Evolutionary conservation across 441 rosid species (phyloP).

Genomic region (Capsella rubella): DNA sequence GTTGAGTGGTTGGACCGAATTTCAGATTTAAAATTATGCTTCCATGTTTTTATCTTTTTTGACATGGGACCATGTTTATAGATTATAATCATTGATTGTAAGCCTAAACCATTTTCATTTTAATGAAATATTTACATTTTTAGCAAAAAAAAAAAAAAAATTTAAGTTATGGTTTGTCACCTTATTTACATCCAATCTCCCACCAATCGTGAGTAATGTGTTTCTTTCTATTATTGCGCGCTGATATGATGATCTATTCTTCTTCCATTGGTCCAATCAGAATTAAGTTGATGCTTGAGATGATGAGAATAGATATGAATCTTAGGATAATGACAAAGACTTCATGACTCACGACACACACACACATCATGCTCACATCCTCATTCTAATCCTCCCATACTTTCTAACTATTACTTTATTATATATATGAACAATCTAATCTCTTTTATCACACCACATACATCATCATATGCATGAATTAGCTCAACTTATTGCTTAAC

Average conservation of each 20-base stretch:
- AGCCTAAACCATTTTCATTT: too few species aligned
- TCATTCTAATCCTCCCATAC: slow-evolving; percentile 25
- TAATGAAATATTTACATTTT: too few species aligned
- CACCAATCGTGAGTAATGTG: slow-evolving; percentile 10
- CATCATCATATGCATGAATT: slow-evolving; percentile 36
- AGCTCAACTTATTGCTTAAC: not conserved
- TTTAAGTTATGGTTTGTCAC: slow-evolving; percentile 11
- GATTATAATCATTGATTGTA: too few species aligned
- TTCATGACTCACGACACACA: slow-evolving; percentile 28
- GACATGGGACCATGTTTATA: too few species aligned
- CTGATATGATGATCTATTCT: slow-evolving; percentile 5
- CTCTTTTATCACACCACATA: not conserved
- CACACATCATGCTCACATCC: slow-evolving; percentile 36
- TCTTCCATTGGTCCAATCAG: slow-evolving; percentile 31
- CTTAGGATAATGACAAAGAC: slow-evolving; percentile 39
- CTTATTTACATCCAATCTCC: not conserved
- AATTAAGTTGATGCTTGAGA: slow-evolving; percentile 3
- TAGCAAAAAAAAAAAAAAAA: too few species aligned
- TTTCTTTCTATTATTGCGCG: slow-evolving; percentile 26
- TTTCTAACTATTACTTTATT: slow-evolving; percentile 20
- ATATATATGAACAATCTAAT: not conserved
- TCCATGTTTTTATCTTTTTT: too few species aligned
- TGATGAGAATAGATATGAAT: slow-evolving; percentile 22
- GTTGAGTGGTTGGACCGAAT: too few species aligned
- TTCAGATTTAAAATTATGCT: too few species aligned